Base-by-base conservation (phyloP, 202 grass and related monocot genomes). In the Setaria viridis region DNA sequence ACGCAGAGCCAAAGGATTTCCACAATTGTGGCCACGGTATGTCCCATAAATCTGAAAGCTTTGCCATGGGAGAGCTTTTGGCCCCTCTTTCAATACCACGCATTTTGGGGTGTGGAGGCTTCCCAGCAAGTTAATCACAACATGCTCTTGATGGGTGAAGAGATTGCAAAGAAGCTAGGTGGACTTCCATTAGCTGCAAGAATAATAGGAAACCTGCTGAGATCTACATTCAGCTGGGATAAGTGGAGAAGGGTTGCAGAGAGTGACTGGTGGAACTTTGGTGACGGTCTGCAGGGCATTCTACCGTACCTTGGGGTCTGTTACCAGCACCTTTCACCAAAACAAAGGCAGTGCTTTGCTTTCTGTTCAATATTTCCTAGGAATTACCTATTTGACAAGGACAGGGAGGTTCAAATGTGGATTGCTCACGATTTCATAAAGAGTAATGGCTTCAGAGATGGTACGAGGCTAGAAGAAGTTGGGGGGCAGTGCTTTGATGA, bases 181-280 rank as follows among this genome's bases (percentile, higher is more conserved):
- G 79, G 86, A 0, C 12, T 88, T 7, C 78, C 86, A 25, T 77
- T 88, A 66, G 79, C 79, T 35, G 85, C 78, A 13, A 82, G 68
- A 82, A 37, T 87, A 55, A 87, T 87, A 64, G 85, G 85, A 76
- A 83, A 88, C 74, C 55, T 88, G 21, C 60, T 88, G 9, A 78
- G 80, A 70, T 21, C 12, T 7, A 71, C 60, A 45, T 57, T 62
- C 14, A 33, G 14, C 0, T 0, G 13, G 32, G 4, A 62, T 19
- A 63, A 32, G 4, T 88, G 86, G 86, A 62, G 11, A 30, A 53
- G 34, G 25, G 66, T 83, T 62, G 29, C 62, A 0, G 45, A 83
- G 25, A 88, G 80, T 12, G 86, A 88, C 56, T 88, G 86, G 86
- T 88, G 79, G 86, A 63, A 83, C 19, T 20, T 74, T 20, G 47